Conservation (phyloP, 164 flowering plant genomes). For the Magnolia officinalis region DNA sequence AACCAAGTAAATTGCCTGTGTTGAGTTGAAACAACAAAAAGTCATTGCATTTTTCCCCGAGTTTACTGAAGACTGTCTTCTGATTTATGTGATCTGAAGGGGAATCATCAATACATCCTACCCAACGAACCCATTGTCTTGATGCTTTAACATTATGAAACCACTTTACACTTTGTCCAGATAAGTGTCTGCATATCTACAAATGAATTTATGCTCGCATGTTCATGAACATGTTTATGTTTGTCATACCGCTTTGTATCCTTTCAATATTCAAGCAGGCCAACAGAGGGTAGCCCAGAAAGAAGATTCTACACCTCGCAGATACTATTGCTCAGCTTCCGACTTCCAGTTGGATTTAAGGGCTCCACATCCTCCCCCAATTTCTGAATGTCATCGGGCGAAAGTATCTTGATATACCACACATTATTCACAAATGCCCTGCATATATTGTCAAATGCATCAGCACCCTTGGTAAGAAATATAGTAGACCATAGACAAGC, state of each 20-base stretch:
- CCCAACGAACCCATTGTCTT: background rate
- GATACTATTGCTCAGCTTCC: slow-evolving; percentile 25
- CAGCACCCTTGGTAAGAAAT: background rate
- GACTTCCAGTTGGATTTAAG: slow-evolving; percentile 30
- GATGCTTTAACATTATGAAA: background rate
- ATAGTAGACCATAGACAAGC: background rate
- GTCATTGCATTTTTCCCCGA: background rate
- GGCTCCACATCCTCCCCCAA: slow-evolving; percentile 51
- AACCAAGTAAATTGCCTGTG: background rate
- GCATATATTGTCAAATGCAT: slow-evolving; percentile 16
- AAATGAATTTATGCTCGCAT: background rate
- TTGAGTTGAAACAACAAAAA: no score
- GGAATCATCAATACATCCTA: background rate
- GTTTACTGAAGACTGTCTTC: background rate
- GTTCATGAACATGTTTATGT: background rate
- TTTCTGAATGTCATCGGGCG: slow-evolving; percentile 67
- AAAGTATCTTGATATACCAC: slow-evolving; percentile 87
- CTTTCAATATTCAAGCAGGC: slow-evolving; percentile 35
- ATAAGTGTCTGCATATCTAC: background rate
- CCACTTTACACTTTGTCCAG: background rate
- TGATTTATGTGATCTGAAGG: background rate
- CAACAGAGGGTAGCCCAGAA: slow-evolving; percentile 36
- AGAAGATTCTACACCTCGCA: slow-evolving; percentile 28
- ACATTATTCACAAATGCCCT: slow-evolving; percentile 83
- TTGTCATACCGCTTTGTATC: slow-evolving; percentile 18